Conservation (phyloP, 257 asterid genomes). For the Mitragyna speciosa region DNA sequence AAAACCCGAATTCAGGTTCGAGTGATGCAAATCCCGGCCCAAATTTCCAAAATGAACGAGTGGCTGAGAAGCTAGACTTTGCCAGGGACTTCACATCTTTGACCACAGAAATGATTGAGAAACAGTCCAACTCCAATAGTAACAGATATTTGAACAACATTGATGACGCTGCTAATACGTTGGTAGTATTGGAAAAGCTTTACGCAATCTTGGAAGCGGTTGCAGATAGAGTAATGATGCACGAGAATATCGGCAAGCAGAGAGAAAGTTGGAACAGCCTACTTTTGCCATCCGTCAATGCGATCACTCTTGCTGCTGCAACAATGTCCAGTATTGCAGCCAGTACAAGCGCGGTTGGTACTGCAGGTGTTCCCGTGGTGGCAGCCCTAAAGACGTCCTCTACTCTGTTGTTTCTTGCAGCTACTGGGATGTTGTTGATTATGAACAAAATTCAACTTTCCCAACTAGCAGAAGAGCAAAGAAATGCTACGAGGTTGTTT, state of each 20-base stretch:
- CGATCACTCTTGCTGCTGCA: constrained; percentile 46
- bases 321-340: constrained; percentile 29
- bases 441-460: constrained; percentile 62
- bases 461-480: constrained; percentile 76
- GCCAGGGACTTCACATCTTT: background rate
- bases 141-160: too few relatives aligned
- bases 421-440: constrained; percentile 34
- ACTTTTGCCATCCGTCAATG: constrained; percentile 45
- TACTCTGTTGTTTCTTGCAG: constrained; percentile 33
- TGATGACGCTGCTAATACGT: background rate
- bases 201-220: constrained; percentile 53
- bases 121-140: too few relatives aligned
- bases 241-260: constrained; percentile 53
- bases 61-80: background rate
- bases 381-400: constrained; percentile 28
- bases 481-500: constrained; percentile 64
- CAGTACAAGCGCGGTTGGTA: constrained; percentile 13
- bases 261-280: constrained; percentile 55
- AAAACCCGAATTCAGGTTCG: constrained; percentile 3
- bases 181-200: constrained; percentile 32
- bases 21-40: background rate
- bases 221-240: constrained; percentile 65
- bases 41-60: background rate
- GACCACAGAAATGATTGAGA: too few relatives aligned
- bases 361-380: constrained; percentile 9